These are phyloP conservation scores for Leccinum disarticulatum DNA, from an alignment of 768 basidiomycete species.

Conservation along the genomic window DNA sequence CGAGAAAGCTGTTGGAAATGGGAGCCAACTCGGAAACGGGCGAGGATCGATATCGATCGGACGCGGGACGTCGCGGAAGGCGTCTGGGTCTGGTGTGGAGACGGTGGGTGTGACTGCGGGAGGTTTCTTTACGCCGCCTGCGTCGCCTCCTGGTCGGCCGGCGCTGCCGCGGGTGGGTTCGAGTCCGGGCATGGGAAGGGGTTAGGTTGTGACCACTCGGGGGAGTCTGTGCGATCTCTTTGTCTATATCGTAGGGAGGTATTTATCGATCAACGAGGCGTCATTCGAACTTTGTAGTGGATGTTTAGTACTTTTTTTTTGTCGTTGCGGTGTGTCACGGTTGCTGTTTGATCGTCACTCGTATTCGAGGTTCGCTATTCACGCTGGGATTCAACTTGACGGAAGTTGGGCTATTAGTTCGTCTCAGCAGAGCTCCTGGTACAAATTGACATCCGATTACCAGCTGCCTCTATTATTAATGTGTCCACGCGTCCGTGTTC, in stretches of 20 bases:
- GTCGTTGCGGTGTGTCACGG: background rate
- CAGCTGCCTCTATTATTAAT: too few species aligned
- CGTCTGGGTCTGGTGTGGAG: conserved; percentile 71
- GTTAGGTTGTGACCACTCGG: background rate
- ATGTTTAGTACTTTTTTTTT: background rate
- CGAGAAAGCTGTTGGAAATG: conserved; percentile 38
- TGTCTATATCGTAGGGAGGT: background rate
- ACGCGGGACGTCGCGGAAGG: conserved; percentile 58
- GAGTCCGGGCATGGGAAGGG: background rate
- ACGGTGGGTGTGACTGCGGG: conserved; percentile 72
- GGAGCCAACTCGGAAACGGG: conserved; percentile 32
- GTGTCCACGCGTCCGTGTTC: too few species aligned
- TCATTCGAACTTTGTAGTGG: background rate
- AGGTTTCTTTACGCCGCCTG: conserved; percentile 72
- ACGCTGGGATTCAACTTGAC: too few species aligned
- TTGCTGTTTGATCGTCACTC: background rate
- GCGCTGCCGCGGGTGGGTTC: background rate
- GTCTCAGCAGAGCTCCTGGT: too few species aligned
- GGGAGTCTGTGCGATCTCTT: background rate
- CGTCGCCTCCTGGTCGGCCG: conserved; percentile 16
- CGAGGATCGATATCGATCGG: conserved; percentile 68
- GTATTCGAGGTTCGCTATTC: background rate
- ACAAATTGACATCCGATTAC: too few species aligned
- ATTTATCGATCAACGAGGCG: background rate
- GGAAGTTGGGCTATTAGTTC: too few species aligned